Conservation (phyloP, 345 rosid species). For the Pelargonium nanum region DNA sequence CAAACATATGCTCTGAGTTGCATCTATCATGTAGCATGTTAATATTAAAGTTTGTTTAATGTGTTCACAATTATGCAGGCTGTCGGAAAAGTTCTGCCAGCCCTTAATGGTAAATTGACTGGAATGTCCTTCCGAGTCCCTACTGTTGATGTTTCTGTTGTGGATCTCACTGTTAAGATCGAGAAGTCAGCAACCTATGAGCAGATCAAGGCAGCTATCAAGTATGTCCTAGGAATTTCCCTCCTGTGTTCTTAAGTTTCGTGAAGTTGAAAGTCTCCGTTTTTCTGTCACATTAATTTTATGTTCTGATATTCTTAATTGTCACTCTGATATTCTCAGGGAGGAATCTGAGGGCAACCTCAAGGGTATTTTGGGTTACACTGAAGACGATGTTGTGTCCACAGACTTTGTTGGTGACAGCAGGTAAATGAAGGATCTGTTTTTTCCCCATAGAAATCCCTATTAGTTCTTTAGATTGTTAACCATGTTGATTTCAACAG, state of each 20-base stretch:
- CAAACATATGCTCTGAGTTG: too few species aligned
- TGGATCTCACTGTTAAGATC: conserved; percentile 78
- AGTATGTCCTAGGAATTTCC: conserved; percentile 21
- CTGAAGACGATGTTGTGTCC: conserved; percentile 81
- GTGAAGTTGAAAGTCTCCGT: too few species aligned
- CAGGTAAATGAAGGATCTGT: too few species aligned
- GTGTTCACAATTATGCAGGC: conserved; percentile 25
- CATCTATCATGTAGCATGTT: too few species aligned
- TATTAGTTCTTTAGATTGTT: too few species aligned
- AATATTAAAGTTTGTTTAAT: background rate
- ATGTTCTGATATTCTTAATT: background rate
- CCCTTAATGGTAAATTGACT: conserved; percentile 68
- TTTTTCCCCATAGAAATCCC: too few species aligned
- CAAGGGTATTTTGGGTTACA: conserved; percentile 81
- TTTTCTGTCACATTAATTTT: too few species aligned
- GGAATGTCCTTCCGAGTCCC: conserved; percentile 99
- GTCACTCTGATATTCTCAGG: conserved; percentile 20
- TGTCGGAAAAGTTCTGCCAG: conserved; percentile 76
- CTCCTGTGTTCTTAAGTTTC: background rate
- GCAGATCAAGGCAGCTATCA: conserved; percentile 61
- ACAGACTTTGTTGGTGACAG: conserved; percentile 72
- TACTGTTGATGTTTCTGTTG: conserved; percentile 81
- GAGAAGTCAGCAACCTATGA: conserved; percentile 64
- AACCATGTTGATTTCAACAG: too few species aligned
- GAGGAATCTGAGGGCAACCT: conserved; percentile 66